These are phyloP conservation scores for Perkinsus marinus DNA, from an alignment of 169 alveolate species.

Conservation along the genomic window DNA sequence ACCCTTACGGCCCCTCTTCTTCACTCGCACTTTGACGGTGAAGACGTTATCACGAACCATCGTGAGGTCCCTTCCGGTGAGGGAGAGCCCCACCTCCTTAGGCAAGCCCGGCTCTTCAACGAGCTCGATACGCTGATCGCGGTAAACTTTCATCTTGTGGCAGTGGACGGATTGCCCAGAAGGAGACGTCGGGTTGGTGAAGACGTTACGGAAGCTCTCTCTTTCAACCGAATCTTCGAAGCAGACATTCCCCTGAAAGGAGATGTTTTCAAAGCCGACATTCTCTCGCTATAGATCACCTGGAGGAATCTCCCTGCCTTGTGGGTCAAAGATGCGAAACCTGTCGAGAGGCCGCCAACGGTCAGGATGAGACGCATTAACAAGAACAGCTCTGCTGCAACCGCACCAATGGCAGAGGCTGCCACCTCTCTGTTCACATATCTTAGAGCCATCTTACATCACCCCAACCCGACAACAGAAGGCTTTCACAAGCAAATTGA, in stretches of 20 bases:
- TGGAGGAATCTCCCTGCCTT: too few relatives aligned
- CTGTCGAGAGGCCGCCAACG: too few relatives aligned
- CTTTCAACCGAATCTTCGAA: neutral
- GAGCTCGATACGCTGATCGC: neutral
- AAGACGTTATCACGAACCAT: neutral
- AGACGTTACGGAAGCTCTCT: neutral
- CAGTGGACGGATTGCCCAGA: neutral
- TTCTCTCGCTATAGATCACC: too few relatives aligned
- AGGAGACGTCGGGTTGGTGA: neutral
- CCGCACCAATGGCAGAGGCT: too few relatives aligned
- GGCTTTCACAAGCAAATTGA: too few relatives aligned
- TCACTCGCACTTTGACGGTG: neutral
- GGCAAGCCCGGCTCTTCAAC: neutral
- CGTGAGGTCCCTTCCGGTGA: neutral
- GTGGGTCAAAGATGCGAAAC: too few relatives aligned
- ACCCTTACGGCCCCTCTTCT: neutral
- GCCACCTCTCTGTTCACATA: too few relatives aligned
- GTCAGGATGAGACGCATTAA: too few relatives aligned
- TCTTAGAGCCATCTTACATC: too few relatives aligned
- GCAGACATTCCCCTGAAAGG: neutral
- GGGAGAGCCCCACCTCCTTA: neutral
- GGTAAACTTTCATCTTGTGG: neutral
- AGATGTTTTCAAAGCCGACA: neutral
- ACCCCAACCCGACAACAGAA: too few relatives aligned
- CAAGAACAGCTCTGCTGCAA: too few relatives aligned